Evolutionary conservation across 176 grass and related monocot species (phyloP).

Genomic region (Melocanna baccifera): DNA sequence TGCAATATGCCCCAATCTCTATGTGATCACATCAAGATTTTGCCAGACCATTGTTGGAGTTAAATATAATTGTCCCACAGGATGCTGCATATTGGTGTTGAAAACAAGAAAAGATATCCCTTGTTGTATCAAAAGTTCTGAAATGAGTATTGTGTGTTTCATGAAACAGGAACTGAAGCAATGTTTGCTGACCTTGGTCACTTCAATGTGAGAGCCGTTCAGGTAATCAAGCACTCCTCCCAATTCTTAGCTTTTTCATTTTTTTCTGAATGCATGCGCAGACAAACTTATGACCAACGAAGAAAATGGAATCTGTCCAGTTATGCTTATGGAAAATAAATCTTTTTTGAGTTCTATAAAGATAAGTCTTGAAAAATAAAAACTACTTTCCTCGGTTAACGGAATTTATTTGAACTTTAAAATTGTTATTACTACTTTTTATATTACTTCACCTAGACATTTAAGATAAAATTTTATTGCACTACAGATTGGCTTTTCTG

Average conservation of each 20-base stretch:
- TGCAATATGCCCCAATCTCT: neutral
- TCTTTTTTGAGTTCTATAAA: neutral
- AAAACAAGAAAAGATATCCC: neutral
- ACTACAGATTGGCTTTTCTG: conserved; percentile 62
- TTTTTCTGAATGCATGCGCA: conserved; percentile 9
- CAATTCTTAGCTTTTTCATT: neutral
- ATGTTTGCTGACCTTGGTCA: conserved; percentile 85
- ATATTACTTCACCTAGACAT: neutral
- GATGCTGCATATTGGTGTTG: neutral
- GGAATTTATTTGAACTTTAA: neutral
- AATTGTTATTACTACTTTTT: conserved; percentile 11
- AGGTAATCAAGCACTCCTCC: conserved; percentile 37
- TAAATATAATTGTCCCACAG: neutral
- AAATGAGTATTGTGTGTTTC: neutral
- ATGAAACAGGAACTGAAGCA: conserved; percentile 69
- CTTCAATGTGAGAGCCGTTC: conserved; percentile 67
- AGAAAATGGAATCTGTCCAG: neutral
- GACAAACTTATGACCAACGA: neutral
- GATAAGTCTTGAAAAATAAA: neutral
- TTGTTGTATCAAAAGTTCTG: neutral
- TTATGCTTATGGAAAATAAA: neutral
- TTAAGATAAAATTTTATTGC: conserved; percentile 1
- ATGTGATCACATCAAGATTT: conserved; percentile 5
- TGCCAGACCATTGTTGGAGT: neutral
- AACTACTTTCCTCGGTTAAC: neutral